Evolutionary conservation across 352 stramenopile species (phyloP), one percentile per base, ranked within the genome.

Genomic region (Hyaloperonospora brassicae): DNA sequence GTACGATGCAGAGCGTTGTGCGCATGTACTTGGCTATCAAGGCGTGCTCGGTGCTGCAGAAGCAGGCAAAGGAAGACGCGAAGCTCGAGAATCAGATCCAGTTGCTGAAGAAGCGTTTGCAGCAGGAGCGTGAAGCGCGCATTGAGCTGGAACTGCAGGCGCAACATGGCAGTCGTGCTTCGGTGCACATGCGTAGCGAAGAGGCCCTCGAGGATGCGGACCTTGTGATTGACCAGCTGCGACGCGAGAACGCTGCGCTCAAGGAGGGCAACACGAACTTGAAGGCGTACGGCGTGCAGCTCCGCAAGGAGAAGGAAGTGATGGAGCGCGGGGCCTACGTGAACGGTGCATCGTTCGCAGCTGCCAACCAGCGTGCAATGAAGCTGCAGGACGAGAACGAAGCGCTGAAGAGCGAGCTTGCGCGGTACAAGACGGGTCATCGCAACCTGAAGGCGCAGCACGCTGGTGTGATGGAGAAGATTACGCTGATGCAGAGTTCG

Each of bases 31-130:
- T 93, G 44, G 83, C 83, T 7, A 61, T 89, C 47, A 84, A 84
- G 34, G 73, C 76, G 9, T 93, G 85, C 52, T 78, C 71, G 0
- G 75, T 85, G 46, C 57, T 91, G 12, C 76, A 90, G 47, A 76
- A 76, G 36, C 89, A 98, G 47, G 89, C 93, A 7, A 89, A 93
- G 54, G 88, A 98, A 55, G 89, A 97, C 59, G 91, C 91, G 34
- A 98, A 98, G 72, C 70, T 98, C 1, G 93, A 98, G 64, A 98
- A 97, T 70, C 92, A 98, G 69, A 94, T 98, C 47, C 77, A 87
- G 49, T 58, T 93, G 47, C 70, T 97, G 22, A 94, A 97, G 76
- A 79, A 84, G 50, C 91, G 95, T 40, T 64, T 98, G 36, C 71
- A 95, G 49, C 84, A 97, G 57, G 93, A 96, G 60, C 77, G 80